Base-by-base conservation (phyloP, 2,329 filamentous ascomycete genomes). In the Penicillium sp. region DNA sequence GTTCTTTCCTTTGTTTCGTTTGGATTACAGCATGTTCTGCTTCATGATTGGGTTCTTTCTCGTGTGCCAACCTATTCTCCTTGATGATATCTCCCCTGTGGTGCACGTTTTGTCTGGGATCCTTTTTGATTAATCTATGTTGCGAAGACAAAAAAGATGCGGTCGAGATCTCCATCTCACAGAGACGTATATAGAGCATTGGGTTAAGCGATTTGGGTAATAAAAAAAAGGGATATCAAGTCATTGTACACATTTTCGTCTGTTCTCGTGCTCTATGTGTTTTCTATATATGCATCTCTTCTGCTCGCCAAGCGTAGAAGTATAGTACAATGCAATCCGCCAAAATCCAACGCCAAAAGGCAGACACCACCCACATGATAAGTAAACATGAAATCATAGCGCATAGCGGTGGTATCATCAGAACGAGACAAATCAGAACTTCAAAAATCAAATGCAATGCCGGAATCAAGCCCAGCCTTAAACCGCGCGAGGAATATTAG, bases 371-470 rank as follows among this genome's bases (percentile, higher is more conserved):
- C 29, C 29, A 7, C 7, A 29, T 29, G 27, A 14, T 23, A 39
- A 28, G 13, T 29, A 33, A 25, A 32, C 17, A 39, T 25, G 30
- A 44, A 37, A 40, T 45, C 44, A 39, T 42, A 34, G 28, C n/a
- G 33, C 33, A 33, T 38, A 35, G 27, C 11, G 29, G 26, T 51
- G 48, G 49, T 51, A 53, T 53, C 50, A 47, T 51, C 36, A 44
- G 43, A 38, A 39, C n/a, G n/a, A n/a, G n/a, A n/a, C n/a, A n/a
- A n/a, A n/a, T n/a, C n/a, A n/a, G n/a, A n/a, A n/a, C n/a, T n/a
- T n/a, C n/a, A n/a, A n/a, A n/a, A n/a, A n/a, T n/a, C n/a, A n/a
- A n/a, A n/a, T n/a, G n/a, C n/a, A n/a, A n/a, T n/a, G 21, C 35
- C 20, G 33, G 31, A 39, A 34, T 34, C 11, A 34, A 45, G 34